phyloP scores from a whole-genome alignment of 345 rosid genomes.

The Eutrema yunnanense region DNA sequence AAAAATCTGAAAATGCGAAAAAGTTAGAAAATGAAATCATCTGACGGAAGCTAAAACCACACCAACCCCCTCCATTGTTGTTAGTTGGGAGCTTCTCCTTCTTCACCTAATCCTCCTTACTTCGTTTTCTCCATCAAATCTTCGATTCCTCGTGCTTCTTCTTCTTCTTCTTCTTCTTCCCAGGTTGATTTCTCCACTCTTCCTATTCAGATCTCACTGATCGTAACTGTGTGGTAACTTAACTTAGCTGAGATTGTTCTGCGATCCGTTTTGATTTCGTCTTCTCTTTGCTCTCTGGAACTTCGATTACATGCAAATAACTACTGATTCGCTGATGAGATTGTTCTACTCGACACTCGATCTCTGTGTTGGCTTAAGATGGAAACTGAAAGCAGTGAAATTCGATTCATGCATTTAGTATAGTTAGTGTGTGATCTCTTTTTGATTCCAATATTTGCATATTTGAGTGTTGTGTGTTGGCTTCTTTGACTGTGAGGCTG shows the following conservation, averaged over 20 bases:
- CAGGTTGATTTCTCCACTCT: not conserved
- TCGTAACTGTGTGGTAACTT: not conserved
- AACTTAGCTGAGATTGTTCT: not conserved
- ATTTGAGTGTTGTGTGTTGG: not conserved
- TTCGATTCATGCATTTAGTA: not conserved
- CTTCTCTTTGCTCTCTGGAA: not conserved
- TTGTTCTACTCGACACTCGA: not conserved
- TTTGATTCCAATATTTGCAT: not conserved
- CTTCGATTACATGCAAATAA: not conserved
- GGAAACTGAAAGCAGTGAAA: not conserved
- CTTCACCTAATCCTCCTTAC: not conserved
- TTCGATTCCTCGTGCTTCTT: not conserved
- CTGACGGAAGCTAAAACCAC: not conserved
- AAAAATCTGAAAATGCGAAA: not conserved
- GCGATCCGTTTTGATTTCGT: not conserved
- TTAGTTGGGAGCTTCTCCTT: not conserved
- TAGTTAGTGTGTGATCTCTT: not conserved
- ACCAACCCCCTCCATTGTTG: not conserved
- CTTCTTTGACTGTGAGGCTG: not conserved
- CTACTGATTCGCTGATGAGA: not conserved
- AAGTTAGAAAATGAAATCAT: not conserved
- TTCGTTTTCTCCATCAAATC: not conserved
- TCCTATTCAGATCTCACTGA: not conserved
- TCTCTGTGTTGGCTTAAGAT: not conserved
- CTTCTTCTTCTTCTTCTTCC: too few species aligned